Evolutionary conservation across 805 yeast species (phyloP), one percentile per base, ranked within the genome.

Genomic region (Teunomyces kruisii): DNA sequence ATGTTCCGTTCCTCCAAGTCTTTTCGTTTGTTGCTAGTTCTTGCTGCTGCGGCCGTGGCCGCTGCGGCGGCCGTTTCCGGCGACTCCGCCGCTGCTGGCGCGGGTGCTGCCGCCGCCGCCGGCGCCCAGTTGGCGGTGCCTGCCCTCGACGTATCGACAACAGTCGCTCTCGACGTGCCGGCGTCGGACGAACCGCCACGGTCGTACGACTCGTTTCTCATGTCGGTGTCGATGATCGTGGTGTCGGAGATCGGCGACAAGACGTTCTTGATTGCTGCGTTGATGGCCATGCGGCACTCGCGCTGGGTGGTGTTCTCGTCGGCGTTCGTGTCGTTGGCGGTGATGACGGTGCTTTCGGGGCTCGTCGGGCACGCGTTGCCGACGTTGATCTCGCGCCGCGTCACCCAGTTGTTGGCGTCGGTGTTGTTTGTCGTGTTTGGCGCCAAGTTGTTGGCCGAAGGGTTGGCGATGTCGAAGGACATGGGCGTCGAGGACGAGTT

Each of bases 241-340:
- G 87, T 90, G n/a, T 87, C 96, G 24, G 99, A 94, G 66, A 85
- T 94, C 47, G 99, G 99, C 48, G 99, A 94, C 65, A 94, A 94
- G 70, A 94, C 99, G 0, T 94, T 94, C 62, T 76, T 94, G 53
- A 89, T 94, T 56, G 97, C 99, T 29, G 98, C 97, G 1, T 75
- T 94, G 52, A 91, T 94, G 97, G 96, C 98, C 26, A 94, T 94
- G 98, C 87, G 88, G 61, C 84, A 90, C 66, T 80, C 91, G 14
- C 78, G 95, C 57, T 57, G 78, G 58, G 75, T 88, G 39, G 98
- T 94, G n/a, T 92, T 94, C 62, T 74, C 88, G 7, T 83, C 97
- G 12, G 94, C 96, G 3, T 88, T 89, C 53, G 63, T 86, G 10
- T 89, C 98, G 1, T 76, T 94, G 57, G 88, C 81, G 3, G 64